phyloP scores from a whole-genome alignment of 805 yeast genomes.

The Hagleromyces aurorensis region DNA sequence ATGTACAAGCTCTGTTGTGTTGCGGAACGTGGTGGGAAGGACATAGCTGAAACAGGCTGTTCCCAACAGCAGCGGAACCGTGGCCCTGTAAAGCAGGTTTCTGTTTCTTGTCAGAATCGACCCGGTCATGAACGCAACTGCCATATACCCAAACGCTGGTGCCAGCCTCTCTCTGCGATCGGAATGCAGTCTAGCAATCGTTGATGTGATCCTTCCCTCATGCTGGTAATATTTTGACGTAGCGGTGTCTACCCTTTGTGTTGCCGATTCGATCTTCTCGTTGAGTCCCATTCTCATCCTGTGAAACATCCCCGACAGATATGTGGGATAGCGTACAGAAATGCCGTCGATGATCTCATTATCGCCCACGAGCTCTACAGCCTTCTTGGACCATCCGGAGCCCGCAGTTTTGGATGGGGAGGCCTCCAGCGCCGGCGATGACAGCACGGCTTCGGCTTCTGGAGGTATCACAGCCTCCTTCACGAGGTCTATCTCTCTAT shows the following conservation, averaged over 20 bases:
- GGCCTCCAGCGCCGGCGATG: slow-evolving; percentile 17
- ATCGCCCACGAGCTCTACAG: slow-evolving; percentile 13
- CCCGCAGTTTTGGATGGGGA: slow-evolving; percentile 2
- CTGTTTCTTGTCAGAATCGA: slow-evolving; percentile 50
- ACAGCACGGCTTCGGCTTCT: slow-evolving; percentile 13
- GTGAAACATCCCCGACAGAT: slow-evolving; percentile 13
- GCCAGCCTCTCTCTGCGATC: slow-evolving; percentile 47
- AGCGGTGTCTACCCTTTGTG: slow-evolving; percentile 34
- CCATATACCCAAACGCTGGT: slow-evolving; percentile 49
- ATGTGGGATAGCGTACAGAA: slow-evolving; percentile 22
- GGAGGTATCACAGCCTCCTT: slow-evolving; percentile 22
- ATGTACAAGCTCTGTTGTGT: slow-evolving; percentile 41
- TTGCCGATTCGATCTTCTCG: slow-evolving; percentile 12
- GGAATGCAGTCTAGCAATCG: slow-evolving; percentile 44
- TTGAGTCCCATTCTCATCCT: slow-evolving; percentile 13
- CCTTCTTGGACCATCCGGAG: slow-evolving; percentile 6
- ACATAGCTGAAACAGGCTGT: slow-evolving; percentile 44
- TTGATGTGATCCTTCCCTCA: slow-evolving; percentile 45
- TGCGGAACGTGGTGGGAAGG: slow-evolving; percentile 50
- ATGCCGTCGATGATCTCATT: slow-evolving; percentile 23
- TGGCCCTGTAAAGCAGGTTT: slow-evolving; percentile 38
- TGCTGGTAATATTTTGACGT: slow-evolving; percentile 38
- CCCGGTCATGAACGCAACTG: slow-evolving; percentile 53
- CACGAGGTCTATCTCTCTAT: slow-evolving; percentile 20
- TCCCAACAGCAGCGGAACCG: slow-evolving; percentile 47